phyloP scores from a whole-genome alignment of 768 basidiomycete species.

The Kwoniella sp. region DNA sequence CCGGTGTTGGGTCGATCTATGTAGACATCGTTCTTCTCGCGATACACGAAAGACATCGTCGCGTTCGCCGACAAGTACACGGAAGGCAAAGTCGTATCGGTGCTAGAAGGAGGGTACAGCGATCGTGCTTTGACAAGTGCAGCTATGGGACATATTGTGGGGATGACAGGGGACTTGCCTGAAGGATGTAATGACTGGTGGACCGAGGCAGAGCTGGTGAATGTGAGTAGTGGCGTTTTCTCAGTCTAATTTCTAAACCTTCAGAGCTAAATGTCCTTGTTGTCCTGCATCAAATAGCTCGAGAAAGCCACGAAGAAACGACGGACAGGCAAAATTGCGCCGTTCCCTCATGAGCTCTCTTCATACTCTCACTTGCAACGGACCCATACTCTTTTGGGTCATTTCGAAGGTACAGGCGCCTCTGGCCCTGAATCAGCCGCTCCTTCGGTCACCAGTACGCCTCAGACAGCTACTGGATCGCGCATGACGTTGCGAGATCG shows the following conservation, averaged over 20 bases:
- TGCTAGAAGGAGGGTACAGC: slow-evolving; percentile 94
- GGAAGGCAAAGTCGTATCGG: slow-evolving; percentile 73
- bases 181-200: slow-evolving; percentile 36
- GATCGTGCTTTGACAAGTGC: slow-evolving; percentile 85
- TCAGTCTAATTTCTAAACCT: not conserved
- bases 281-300: slow-evolving; percentile 28
- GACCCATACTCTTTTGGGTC: slow-evolving; percentile 38
- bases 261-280: too few relatives aligned
- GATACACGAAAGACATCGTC: slow-evolving; percentile 74
- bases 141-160: slow-evolving; percentile 76
- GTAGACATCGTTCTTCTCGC: slow-evolving; percentile 74
- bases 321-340: slow-evolving; percentile 45
- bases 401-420: slow-evolving; percentile 30
- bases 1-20: not conserved
- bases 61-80: slow-evolving; percentile 69
- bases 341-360: slow-evolving; percentile 39
- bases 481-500: slow-evolving; percentile 47
- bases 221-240: slow-evolving; percentile 30
- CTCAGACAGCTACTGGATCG: slow-evolving; percentile 13
- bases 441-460: slow-evolving; percentile 33
- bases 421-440: not conserved
- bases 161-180: slow-evolving; percentile 59
- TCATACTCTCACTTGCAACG: slow-evolving; percentile 32
- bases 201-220: slow-evolving; percentile 36
- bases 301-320: slow-evolving; percentile 52